Evolutionary conservation across 352 stramenopile genomes (phyloP).

Genomic region (Phytophthora fragariaefolia): DNA sequence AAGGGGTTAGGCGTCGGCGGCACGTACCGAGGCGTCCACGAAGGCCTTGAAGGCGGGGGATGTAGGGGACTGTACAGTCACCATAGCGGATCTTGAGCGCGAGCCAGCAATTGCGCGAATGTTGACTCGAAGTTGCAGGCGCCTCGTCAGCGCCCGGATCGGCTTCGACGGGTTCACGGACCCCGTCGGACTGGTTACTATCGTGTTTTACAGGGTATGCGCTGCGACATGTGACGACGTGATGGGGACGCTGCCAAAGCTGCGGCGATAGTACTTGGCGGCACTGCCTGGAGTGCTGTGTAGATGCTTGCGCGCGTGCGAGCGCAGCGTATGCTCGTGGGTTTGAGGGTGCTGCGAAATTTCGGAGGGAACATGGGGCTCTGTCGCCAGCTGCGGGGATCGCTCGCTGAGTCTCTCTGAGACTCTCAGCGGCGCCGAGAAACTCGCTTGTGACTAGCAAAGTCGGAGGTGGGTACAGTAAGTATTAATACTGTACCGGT

Average conservation of each 20-base stretch:
- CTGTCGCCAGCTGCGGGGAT: constrained; percentile 1
- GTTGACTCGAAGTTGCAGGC: constrained; percentile 33
- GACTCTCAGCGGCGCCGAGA: no score
- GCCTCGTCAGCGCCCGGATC: constrained; percentile 13
- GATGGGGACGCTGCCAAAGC: constrained; percentile 1
- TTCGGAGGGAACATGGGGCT: constrained; percentile 7
- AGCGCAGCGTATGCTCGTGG: not conserved
- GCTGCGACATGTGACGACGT: constrained; percentile 20
- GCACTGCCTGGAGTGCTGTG: not conserved
- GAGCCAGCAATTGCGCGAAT: constrained; percentile 35
- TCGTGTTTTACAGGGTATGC: not conserved
- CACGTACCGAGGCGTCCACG: constrained; percentile 77
- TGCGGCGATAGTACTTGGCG: not conserved
- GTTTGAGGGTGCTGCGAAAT: constrained; percentile 18
- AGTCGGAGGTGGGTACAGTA: no score
- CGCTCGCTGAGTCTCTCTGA: no score
- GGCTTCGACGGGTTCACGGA: not conserved
- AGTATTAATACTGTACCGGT: no score
- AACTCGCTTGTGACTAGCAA: no score
- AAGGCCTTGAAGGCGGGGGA: constrained; percentile 77
- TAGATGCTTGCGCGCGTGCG: not conserved
- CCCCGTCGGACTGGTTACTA: not conserved
- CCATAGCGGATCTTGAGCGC: constrained; percentile 36
- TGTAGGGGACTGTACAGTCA: constrained; percentile 31
- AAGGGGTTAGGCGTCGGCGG: no score